phyloP scores from a whole-genome alignment of 257 asterid species.

The Solanum sejunctum region DNA sequence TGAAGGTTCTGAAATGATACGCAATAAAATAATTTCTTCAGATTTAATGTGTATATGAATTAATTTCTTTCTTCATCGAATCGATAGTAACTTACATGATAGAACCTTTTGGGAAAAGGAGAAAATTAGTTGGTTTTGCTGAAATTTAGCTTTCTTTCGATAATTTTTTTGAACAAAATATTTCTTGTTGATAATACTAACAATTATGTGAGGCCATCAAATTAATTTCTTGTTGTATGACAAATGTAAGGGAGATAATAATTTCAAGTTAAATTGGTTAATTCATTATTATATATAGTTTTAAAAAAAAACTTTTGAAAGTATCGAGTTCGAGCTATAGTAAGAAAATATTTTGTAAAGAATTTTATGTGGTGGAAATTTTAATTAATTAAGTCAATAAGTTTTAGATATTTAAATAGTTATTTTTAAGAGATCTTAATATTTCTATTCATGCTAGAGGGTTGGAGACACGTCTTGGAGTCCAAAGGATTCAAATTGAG shows the following conservation, averaged over 20 bases:
- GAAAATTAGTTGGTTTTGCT: not conserved
- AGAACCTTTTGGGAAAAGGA: not conserved
- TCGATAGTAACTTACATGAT: not conserved
- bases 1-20: not conserved
- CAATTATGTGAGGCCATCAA: not conserved
- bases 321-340: not conserved
- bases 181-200: not conserved
- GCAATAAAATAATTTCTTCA: not conserved
- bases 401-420: not conserved
- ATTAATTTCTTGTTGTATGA: not conserved
- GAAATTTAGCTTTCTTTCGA: not conserved
- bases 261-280: not conserved
- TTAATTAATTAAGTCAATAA: not conserved
- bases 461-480: too few relatives aligned
- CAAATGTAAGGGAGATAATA: not conserved
- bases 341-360: not conserved
- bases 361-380: not conserved
- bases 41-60: not conserved
- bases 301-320: too few relatives aligned
- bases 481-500: too few relatives aligned
- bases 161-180: not conserved
- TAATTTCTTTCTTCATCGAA: not conserved
- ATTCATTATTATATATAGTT: not conserved
- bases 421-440: too few relatives aligned
- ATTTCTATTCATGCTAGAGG: not conserved